These are phyloP conservation scores for Rhizomucor miehei DNA, from an alignment of 371 early-diverging fungal species.

Conservation along the genomic window DNA sequence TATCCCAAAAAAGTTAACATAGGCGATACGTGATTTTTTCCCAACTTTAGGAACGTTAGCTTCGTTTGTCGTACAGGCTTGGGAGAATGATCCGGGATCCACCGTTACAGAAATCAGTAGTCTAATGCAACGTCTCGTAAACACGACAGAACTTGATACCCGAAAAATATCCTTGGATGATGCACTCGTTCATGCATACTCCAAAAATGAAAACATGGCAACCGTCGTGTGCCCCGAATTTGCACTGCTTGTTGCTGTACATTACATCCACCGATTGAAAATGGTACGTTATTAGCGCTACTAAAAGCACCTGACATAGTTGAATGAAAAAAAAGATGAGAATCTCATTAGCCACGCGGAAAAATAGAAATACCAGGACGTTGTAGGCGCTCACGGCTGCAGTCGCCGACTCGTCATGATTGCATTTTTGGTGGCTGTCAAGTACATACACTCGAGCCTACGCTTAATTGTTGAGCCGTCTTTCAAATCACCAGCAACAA, in stretches of 20 bases:
- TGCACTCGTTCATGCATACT: conserved; percentile 25
- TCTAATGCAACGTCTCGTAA: conserved; percentile 29
- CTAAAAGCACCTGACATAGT: not conserved
- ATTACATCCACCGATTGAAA: conserved; percentile 57
- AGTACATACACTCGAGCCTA: conserved; percentile 47
- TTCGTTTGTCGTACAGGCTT: conserved; percentile 33
- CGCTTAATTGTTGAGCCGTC: conserved; percentile 25
- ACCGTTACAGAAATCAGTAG: conserved; percentile 24
- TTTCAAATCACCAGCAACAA: conserved; percentile 13
- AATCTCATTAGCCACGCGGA: not conserved
- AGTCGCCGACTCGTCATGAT: conserved; percentile 53
- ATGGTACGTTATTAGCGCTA: conserved; percentile 30
- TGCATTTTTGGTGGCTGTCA: conserved; percentile 59
- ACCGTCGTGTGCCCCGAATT: conserved; percentile 43
- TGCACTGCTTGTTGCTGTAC: conserved; percentile 51
- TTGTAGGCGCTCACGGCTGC: conserved; percentile 54
- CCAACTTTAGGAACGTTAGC: conserved; percentile 31
- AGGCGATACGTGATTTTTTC: too few relatives aligned
- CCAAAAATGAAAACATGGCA: conserved; percentile 10
- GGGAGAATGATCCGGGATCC: conserved; percentile 36
- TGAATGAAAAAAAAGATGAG: too few relatives aligned
- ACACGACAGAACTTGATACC: conserved; percentile 23
- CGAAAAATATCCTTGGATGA: conserved; percentile 24
- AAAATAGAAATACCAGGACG: conserved; percentile 42
- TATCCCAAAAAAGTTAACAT: too few relatives aligned